Percentiles rank a stretch among this genome's conserved stretches.
Evolutionary conservation across 2,329 filamentous ascomycete species (phyloP).

Genomic region (Paracoccidioides brasiliensis): DNA sequence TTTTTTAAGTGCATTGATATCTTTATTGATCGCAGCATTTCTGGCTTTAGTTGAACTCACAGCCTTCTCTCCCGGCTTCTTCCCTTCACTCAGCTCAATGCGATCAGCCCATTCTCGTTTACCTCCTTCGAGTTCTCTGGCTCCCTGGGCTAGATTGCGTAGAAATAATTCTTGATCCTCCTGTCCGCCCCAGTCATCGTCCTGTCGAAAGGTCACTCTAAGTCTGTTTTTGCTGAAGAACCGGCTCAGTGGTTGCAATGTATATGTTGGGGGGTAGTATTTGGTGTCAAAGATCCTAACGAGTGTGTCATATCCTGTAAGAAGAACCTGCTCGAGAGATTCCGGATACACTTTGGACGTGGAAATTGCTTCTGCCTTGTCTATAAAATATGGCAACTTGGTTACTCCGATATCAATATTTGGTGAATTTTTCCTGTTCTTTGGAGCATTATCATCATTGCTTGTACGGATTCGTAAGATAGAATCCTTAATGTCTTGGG

Average conservation of each 20-base stretch:
- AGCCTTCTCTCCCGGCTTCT: constrained; percentile 20
- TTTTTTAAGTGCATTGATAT: constrained; percentile 21
- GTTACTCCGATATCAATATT: constrained; percentile 36
- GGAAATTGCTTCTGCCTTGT: constrained; percentile 35
- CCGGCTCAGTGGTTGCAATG: constrained; percentile 27
- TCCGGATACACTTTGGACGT: constrained; percentile 23
- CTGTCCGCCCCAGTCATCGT: constrained; percentile 27
- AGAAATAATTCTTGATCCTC: constrained; percentile 30
- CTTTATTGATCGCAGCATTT: constrained; percentile 20
- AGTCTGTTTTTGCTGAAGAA: constrained; percentile 33
- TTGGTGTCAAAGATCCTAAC: constrained; percentile 37
- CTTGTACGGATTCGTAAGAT: neutral
- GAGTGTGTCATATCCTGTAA: constrained; percentile 38
- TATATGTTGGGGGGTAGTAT: constrained; percentile 36
- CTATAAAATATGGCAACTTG: constrained; percentile 36
- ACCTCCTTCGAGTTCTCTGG: constrained; percentile 24
- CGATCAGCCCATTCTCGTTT: constrained; percentile 31
- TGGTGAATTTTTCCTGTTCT: constrained; percentile 12
- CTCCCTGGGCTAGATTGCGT: constrained; percentile 24
- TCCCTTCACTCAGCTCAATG: constrained; percentile 31
- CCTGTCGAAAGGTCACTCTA: constrained; percentile 31
- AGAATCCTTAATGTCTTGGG: constrained; percentile 24
- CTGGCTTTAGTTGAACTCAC: constrained; percentile 34
- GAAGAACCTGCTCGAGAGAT: constrained; percentile 32
- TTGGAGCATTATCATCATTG: neutral